These are phyloP conservation scores for Citrullus mucosospermus DNA, from an alignment of 306 rosid species.

Conservation along the genomic window DNA sequence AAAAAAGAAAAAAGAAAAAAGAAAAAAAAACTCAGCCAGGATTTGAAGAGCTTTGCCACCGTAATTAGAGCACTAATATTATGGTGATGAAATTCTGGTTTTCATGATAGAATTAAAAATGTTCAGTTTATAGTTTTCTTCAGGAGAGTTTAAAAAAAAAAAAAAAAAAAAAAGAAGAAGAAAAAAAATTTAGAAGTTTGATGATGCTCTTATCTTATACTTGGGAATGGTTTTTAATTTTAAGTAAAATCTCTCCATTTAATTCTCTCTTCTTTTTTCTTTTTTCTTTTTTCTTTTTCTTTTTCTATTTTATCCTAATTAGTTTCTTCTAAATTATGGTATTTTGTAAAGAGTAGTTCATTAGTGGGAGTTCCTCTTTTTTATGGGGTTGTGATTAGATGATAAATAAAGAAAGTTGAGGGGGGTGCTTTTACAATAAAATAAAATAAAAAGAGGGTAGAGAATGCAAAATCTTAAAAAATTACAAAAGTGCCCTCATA, in stretches of 20 bases:
- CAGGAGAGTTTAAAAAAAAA: background rate
- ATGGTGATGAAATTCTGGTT: background rate
- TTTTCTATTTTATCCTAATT: background rate
- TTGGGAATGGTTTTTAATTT: constrained; percentile 28
- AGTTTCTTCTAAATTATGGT: background rate
- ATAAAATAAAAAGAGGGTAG: background rate
- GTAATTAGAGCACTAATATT: background rate
- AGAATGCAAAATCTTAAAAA: background rate
- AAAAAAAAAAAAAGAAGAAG: background rate
- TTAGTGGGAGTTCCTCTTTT: no score
- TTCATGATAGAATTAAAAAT: constrained; percentile 4
- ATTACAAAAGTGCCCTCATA: background rate
- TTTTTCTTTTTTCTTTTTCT: background rate
- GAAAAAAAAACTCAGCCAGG: background rate
- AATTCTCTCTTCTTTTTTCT: background rate
- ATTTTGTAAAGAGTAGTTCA: background rate
- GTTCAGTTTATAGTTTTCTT: constrained; percentile 16
- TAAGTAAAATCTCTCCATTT: constrained; percentile 3
- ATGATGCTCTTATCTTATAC: constrained; percentile 27
- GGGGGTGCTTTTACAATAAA: background rate
- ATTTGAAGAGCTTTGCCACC: background rate
- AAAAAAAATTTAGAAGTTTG: constrained; percentile 4
- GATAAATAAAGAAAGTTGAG: background rate
- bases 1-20: no score
- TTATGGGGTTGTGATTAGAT: background rate